Base-by-base conservation (phyloP, 805 yeast species). In the Cyberlindnera xylosilytica region DNA sequence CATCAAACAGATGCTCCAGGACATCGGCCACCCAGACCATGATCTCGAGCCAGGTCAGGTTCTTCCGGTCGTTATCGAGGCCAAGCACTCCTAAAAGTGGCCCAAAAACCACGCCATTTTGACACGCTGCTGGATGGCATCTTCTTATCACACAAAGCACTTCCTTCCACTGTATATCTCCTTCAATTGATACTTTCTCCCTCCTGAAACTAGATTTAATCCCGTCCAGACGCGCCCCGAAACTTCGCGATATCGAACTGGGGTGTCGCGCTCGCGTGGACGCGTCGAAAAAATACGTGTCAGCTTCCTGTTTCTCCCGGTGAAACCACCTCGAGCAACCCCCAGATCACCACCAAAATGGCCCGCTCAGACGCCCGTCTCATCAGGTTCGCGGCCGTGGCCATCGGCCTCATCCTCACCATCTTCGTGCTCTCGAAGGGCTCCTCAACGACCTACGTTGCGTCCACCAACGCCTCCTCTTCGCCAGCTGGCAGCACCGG, bases 361-460 rank as follows among this genome's bases (percentile, higher is more conserved):
- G 58, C 58, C 11, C 58, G 61, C 30, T 53, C 58, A 18, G 61
- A 57, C 27, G 58, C 61, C 34, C 60, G 61, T 44, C 16, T 57
- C 29, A 28, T 56, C 40, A 44, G 61, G 28, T 57, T 57, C 24
- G 55, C 50, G 4, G 58, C 53, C 13, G 38, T 56, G 10, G 61
- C 62, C 5, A 39, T 51, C 9, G 61, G 51, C 1, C 39, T 57
- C 38, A 39, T 57, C 32, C 36, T 56, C n/a, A 47, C 54, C 11
- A 44, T 57, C 20, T 53, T 56, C 34, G 47, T 57, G 33, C 46
- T 57, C 6, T 56, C 62, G 17, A 54, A 55, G 45, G 61, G 61
- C 17, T 54, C 61, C 24, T 40, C 57, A 10, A 53, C 60, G 3
- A 47, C 54, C 19, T 52, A 53, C 22, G 55, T 53, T 16, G 53